These are phyloP conservation scores for Amanita inopinata DNA, from an alignment of 768 basidiomycete species.

Conservation along the genomic window DNA sequence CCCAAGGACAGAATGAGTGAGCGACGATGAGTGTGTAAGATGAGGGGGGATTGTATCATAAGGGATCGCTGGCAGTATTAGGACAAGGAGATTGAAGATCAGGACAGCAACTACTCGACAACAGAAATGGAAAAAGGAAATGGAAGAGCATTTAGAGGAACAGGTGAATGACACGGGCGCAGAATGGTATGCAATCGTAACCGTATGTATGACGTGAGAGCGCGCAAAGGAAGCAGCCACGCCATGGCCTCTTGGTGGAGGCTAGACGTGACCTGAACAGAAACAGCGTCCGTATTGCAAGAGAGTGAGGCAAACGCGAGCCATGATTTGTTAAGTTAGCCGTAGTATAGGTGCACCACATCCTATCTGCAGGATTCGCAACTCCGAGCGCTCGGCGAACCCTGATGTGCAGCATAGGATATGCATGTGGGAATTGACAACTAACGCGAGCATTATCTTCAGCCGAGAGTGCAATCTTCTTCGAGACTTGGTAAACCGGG, in stretches of 20 bases:
- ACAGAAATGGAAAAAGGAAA: conserved; percentile 15
- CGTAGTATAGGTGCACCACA: conserved; percentile 13
- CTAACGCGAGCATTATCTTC: conserved; percentile 3
- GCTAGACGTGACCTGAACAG: conserved; percentile 40
- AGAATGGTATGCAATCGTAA: conserved; percentile 12
- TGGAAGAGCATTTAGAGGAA: conserved; percentile 16
- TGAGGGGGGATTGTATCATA: conserved; percentile 7
- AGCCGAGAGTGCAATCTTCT: conserved; percentile 19
- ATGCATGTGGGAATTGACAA: conserved; percentile 6
- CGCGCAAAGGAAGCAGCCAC: conserved; percentile 11
- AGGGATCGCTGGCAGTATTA: conserved; percentile 10
- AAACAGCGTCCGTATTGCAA: conserved; percentile 67
- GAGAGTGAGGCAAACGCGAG: conserved; percentile 20
- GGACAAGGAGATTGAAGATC: conserved; percentile 13
- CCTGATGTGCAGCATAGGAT: conserved; percentile 9
- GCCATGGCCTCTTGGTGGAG: conserved; percentile 12
- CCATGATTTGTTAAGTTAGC: conserved; percentile 20
- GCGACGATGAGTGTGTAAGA: conserved; percentile 1
- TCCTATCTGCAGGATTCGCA: conserved; percentile 9
- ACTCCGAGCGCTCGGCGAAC: conserved; percentile 9
- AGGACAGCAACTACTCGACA: conserved; percentile 11
- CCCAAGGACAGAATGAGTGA: conserved; percentile 8
- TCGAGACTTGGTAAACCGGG: conserved; percentile 26
- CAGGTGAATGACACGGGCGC: conserved; percentile 25
- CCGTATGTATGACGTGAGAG: conserved; percentile 11